These are phyloP conservation scores for Fusarium sp. DNA, from an alignment of 2,329 filamentous ascomycete genomes.

Conservation along the genomic window DNA sequence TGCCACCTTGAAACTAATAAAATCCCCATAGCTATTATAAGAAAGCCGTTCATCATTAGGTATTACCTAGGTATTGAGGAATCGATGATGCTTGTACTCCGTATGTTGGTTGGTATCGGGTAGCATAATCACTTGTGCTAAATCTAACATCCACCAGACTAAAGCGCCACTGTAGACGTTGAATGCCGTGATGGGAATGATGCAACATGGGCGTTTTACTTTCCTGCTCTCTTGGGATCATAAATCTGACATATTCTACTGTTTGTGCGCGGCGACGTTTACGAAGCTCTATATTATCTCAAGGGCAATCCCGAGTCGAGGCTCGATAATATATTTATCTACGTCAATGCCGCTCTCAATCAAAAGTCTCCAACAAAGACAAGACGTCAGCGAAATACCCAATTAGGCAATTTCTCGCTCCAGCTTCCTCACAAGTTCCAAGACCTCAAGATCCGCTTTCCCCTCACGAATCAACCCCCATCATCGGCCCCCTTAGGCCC, in stretches of 20 bases:
- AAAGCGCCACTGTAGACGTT: neutral
- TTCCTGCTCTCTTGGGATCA: no score
- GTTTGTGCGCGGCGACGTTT: no score
- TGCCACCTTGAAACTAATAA: neutral
- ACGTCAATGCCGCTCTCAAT: no score
- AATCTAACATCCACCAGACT: neutral
- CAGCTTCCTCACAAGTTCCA: slow-evolving; percentile 27
- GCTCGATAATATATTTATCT: no score
- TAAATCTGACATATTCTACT: no score
- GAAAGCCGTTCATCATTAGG: neutral
- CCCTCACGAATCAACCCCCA: slow-evolving; percentile 38
- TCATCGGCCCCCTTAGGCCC: slow-evolving; percentile 10
- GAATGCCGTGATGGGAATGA: neutral
- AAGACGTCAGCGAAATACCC: slow-evolving; percentile 20
- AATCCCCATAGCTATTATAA: neutral
- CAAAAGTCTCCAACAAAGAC: neutral
- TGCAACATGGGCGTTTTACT: neutral
- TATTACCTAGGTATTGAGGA: neutral
- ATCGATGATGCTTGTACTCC: neutral
- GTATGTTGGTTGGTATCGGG: neutral
- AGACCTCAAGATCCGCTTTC: slow-evolving; percentile 35
- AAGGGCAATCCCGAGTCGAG: no score
- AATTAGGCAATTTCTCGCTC: slow-evolving; percentile 32
- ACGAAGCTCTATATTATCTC: no score
- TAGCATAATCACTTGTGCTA: neutral